Evolutionary conservation across 352 stramenopile species (phyloP).

Genomic region (Pythium pectinolyticum): DNA sequence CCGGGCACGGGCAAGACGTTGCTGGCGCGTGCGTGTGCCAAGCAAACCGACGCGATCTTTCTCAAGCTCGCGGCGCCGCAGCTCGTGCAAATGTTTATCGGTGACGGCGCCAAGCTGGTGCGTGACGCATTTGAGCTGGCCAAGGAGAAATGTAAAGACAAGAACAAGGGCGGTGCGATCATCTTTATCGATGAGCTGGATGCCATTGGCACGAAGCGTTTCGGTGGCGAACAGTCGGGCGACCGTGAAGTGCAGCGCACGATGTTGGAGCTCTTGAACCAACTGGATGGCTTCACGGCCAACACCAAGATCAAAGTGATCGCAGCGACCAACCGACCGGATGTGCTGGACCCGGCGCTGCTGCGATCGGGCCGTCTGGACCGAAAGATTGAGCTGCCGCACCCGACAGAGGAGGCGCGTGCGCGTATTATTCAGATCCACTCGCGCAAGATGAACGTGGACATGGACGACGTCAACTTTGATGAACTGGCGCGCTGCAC

Average conservation of each 20-base stretch:
- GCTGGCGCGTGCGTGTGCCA: constrained; percentile 96
- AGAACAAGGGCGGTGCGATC: constrained; percentile 92
- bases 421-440: constrained; percentile 98
- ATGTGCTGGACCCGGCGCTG: background rate
- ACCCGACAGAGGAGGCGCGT: constrained; percentile 96
- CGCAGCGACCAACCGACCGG: constrained; percentile 78
- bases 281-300: constrained; percentile 97
- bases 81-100: constrained; percentile 99
- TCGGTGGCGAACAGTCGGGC: constrained; percentile 96
- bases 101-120: constrained; percentile 97
- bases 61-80: constrained; percentile 98
- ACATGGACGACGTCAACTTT: constrained; percentile 95
- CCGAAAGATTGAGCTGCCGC: constrained; percentile 86
- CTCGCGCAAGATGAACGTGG: constrained; percentile 97
- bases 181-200: constrained; percentile 99
- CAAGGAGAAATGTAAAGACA: constrained; percentile 92
- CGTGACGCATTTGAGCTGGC: constrained; percentile 97
- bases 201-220: constrained; percentile 98
- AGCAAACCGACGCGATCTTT: constrained; percentile 98
- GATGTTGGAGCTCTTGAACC: constrained; percentile 98
- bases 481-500: constrained; percentile 96
- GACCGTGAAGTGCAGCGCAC: constrained; percentile 96
- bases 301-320: constrained; percentile 99
- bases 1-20: constrained; percentile 98
- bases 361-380: background rate